These are phyloP conservation scores for Aspergillus flavus DNA, from an alignment of 2,329 filamentous ascomycete genomes.

Conservation along the genomic window DNA sequence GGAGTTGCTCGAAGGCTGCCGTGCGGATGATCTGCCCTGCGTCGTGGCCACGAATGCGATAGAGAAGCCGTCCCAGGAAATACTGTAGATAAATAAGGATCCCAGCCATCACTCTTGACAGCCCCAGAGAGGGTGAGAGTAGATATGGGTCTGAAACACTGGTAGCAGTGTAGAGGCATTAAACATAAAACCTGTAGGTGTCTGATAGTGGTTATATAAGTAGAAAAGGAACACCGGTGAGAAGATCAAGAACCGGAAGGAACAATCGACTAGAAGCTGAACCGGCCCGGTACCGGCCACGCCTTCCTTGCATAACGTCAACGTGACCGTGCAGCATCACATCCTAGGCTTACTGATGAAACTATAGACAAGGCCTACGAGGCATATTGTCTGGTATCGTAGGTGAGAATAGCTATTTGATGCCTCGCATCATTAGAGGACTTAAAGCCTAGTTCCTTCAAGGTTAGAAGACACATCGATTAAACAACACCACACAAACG, in stretches of 20 bases:
- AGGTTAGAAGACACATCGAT: no score
- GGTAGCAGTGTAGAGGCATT: neutral
- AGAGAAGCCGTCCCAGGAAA: neutral
- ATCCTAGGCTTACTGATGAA: neutral
- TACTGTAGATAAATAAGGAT: neutral
- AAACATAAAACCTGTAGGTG: neutral
- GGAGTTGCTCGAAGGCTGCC: neutral
- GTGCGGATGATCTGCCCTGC: neutral
- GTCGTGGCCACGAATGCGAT: neutral
- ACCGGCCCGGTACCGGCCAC: neutral
- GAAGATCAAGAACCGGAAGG: neutral
- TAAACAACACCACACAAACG: neutral
- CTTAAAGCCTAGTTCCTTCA: no score
- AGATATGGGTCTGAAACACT: neutral
- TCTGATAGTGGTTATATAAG: neutral
- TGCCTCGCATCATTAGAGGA: no score
- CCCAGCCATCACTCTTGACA: neutral
- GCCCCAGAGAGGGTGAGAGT: no score
- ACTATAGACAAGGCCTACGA: no score
- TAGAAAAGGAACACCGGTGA: neutral
- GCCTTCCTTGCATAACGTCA: neutral
- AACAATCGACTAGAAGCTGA: neutral
- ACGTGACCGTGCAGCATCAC: neutral
- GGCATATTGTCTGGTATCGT: no score
- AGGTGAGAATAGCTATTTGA: no score